Evolutionary conservation across 2,329 filamentous ascomycete genomes (phyloP).

Genomic region (Colletotrichum somersetense): DNA sequence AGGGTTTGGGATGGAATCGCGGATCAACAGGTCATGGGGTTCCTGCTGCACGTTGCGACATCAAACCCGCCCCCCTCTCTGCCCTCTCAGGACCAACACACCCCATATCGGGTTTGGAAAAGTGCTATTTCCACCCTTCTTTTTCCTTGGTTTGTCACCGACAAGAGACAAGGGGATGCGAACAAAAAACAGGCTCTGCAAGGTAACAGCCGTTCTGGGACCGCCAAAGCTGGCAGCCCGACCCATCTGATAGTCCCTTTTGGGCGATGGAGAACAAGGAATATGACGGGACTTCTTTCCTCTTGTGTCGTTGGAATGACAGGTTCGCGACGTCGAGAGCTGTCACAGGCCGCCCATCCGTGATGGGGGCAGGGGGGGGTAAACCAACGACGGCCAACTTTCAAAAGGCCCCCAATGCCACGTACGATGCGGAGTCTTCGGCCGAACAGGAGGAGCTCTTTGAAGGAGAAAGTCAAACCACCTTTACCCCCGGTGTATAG

Average conservation of each 20-base stretch:
- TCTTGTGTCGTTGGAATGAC: constrained; percentile 16
- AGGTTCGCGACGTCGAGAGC: constrained; percentile 25
- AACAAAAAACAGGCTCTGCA: constrained; percentile 15
- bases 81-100: constrained; percentile 25
- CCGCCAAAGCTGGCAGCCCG: constrained; percentile 21
- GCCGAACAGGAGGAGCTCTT: constrained; percentile 16
- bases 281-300: constrained; percentile 11
- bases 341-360: neutral
- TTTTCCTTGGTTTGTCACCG: constrained; percentile 24
- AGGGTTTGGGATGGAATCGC: constrained; percentile 38
- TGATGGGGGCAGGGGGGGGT: neutral
- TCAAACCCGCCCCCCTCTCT: neutral
- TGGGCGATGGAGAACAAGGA: neutral
- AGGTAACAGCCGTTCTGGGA: constrained; percentile 16
- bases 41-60: constrained; percentile 15
- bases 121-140: neutral
- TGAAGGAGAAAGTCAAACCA: too few species aligned
- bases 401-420: neutral
- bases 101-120: neutral
- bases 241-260: neutral
- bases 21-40: constrained; percentile 34
- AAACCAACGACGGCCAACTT: neutral
- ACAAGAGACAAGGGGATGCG: constrained; percentile 11
- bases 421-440: constrained; percentile 14
- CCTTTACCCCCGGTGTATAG: neutral